Base-by-base conservation (phyloP, 208 protist species). In the Tetramitus jugosus region DNA sequence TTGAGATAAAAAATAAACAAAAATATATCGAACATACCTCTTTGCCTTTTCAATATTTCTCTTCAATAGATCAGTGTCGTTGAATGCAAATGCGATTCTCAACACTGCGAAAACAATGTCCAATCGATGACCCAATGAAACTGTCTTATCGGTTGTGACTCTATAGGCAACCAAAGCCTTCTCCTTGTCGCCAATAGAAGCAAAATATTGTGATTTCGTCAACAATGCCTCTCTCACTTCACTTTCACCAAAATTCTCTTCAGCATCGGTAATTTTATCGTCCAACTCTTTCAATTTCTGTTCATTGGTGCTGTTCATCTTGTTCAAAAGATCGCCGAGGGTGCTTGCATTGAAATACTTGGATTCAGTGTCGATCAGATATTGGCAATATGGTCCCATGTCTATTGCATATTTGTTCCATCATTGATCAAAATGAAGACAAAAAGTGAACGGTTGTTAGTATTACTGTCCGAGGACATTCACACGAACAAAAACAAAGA, bases 71-170 rank as follows among this genome's bases (percentile, higher is more conserved):
- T 93, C 88, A 64, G 94, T 90, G 81, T 98, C 94, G 37, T 86
- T 94, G 79, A 94, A 96, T 72, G 95, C 96, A 35, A 99, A 88
- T 62, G 94, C 96, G 26, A 99, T 86, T 26, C 96, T 90, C 60
- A 98, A 95, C 67, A 94, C 86, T 81, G 93, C 85, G 80, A 99
- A 97, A 79, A 91, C 86, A 20, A 99, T 85, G 80, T 99, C 96
- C 43, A 99, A 83, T 82, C 92, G 93, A 46, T 96, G 94, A 6
- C 96, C 95, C 0, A 90, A 72, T 37, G 76, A 62, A 37, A 92
- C 84, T 46, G 88, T 97, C 86, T 98, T 98, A 49, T 88, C 89
- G 35, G 88, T 86, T 79, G 94, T 95, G 81, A 93, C 86, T 74
- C 89, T 88, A 83, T 93, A 96, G n/a, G 85, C 82, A 72, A 84